Base-by-base conservation (phyloP, 2,329 filamentous ascomycete species). In the Coniochaeta sp. region DNA sequence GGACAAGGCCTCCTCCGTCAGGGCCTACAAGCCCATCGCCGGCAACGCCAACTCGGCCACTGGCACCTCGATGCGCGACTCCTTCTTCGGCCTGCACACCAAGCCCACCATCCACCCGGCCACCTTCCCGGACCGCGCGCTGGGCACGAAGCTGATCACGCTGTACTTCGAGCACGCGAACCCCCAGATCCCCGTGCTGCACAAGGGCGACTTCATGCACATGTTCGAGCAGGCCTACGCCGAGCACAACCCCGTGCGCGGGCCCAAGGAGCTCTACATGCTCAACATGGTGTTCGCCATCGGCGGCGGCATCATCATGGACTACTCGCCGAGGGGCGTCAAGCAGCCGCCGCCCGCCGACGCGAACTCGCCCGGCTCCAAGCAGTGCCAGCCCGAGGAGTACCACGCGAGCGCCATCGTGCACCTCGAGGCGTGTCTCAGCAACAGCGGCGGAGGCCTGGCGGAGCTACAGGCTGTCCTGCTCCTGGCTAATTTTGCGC, bases 241-340 rank as follows among this genome's bases (percentile, higher is more conserved):
- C 4, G 82, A 84, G 0, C 84, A 89, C 22, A 81, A 84, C 55
- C 83, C 85, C 61, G 81, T 84, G 58, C 82, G 89, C 28, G 89
- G 89, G 1, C 84, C 91, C 4, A 83, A 89, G 59, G 92, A 96
- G 73, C 81, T 95, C n/a, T 98, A 97, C 74, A 85, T 96, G 77
- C 80, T 98, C 63, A 97, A 97, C 73, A 97, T 98, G 75, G 93
- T 98, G 26, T 98, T 96, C 75, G 93, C 93, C 16, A 97, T 98
- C 67, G 95, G 95, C 7, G 89, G 90, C 19, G 93, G 92, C 19
- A 96, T 97, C 67, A 96, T 97, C 65, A 86, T 96, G 66, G 90
- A 83, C 63, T 78, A 89, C 73, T 76, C 77, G 68, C 67, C 83
- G 73, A 72, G 83, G 70, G 72, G 30, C 2, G 69, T 73, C 50